phyloP scores from a whole-genome alignment of 495 filamentous ascomycete species.

The Neurospora sp. region DNA sequence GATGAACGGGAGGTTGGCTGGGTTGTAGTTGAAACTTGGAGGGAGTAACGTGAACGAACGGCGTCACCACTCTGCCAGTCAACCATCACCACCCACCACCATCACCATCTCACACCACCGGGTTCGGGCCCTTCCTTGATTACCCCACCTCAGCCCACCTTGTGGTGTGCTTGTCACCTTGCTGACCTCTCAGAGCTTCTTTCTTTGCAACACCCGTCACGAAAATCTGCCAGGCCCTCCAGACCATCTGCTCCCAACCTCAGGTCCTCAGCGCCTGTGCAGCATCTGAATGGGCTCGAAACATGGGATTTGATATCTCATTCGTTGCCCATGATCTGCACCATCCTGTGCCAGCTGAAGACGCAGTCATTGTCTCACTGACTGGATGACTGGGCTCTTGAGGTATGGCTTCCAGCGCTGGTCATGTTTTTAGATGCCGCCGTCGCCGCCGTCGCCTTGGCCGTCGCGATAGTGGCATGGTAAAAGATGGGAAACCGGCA shows the following conservation, averaged over 20 bases:
- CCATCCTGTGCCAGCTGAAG: not conserved
- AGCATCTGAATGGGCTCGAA: not conserved
- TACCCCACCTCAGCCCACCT: not conserved
- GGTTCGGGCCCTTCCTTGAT: not conserved
- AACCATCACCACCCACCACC: not conserved
- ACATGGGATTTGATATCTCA: not conserved
- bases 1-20: not conserved
- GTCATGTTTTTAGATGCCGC: not conserved
- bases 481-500: not conserved
- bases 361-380: too few relatives aligned
- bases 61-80: not conserved
- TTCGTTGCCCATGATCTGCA: not conserved
- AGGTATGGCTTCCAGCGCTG: not conserved
- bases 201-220: not conserved
- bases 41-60: not conserved
- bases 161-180: not conserved
- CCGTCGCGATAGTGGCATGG: not conserved
- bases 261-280: not conserved
- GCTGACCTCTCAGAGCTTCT: not conserved
- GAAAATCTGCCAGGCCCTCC: not conserved
- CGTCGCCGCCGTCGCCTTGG: not conserved
- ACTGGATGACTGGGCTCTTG: not conserved
- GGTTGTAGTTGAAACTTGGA: not conserved
- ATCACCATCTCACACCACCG: not conserved
- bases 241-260: not conserved